Base-by-base conservation (phyloP, 208 protist species). In the Crithidia brevicula region DNA sequence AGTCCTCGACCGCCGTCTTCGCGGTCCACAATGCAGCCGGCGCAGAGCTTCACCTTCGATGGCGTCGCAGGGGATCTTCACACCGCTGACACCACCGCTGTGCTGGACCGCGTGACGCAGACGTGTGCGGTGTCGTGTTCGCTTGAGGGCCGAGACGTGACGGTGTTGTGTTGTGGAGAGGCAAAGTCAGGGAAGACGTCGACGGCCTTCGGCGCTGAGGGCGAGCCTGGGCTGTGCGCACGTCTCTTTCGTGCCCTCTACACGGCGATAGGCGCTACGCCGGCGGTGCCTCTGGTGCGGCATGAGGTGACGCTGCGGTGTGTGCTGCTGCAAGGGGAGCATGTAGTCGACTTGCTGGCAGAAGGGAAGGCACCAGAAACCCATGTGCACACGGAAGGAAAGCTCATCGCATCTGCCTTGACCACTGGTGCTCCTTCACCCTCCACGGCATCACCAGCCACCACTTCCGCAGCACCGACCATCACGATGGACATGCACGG, bases 161-260 rank as follows among this genome's bases (percentile, higher is more conserved):
- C 90, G 23, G 40, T 96, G 18, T 33, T 97, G 34, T 91, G 82
- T 60, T 93, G 83, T 53, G 92, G 94, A 0, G 85, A 90, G 57
- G 74, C 80, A 30, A 82, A 81, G 3, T 77, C 88, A 0, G 93
- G 89, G n/a, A 94, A 96, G 56, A 92, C 79, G 3, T 90, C 86
- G 62, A 96, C 91, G 3, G 47, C 92, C 34, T 91, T 91, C 63
- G 89, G 91, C 22, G 70, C 60, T n/a, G 57, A 4, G 4, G 64
- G 27, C 6, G 60, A 66, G 54, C 43, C 51, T 4, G 70, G 70
- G 22, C 40, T 76, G 47, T 68, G 62, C 38, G 53, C 65, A 23
- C 62, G 62, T 13, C 34, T 69, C 15, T 30, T 68, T 16, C 1
- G 6, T 25, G 28, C 70, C 0, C 54, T 76, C 20, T 76, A 63